phyloP scores from a whole-genome alignment of 192 early-diverging fungal genomes.

The Coemansia sp. region DNA sequence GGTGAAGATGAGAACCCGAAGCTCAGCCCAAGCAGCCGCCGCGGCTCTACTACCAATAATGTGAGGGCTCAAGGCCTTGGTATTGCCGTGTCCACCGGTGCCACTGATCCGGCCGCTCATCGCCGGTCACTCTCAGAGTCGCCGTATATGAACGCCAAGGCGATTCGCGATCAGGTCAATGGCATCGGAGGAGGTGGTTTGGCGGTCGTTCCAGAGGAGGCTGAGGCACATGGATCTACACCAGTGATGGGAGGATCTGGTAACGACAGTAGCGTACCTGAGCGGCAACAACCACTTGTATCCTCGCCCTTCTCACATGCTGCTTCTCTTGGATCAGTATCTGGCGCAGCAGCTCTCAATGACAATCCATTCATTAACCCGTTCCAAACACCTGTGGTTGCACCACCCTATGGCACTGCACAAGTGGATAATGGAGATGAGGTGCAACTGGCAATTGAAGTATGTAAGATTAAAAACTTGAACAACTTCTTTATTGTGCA shows the following conservation, averaged over 20 bases:
- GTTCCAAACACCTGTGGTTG: constrained; percentile 22
- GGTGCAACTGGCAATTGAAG: constrained; percentile 81
- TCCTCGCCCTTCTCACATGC: constrained; percentile 42
- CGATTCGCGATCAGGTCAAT: constrained; percentile 27
- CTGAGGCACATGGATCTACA: constrained; percentile 9
- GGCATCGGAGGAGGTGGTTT: constrained; percentile 20
- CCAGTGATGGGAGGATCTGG: background rate
- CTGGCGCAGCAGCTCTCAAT: background rate
- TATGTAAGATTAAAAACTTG: constrained; percentile 90
- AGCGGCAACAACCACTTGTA: constrained; percentile 3
- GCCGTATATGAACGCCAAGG: constrained; percentile 34
- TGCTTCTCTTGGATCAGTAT: constrained; percentile 29
- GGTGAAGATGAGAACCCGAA: background rate
- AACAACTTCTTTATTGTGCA: constrained; percentile 72
- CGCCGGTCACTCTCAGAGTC: constrained; percentile 50
- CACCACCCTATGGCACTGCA: constrained; percentile 39
- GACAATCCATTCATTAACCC: constrained; percentile 33
- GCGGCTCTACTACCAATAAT: constrained; percentile 21
- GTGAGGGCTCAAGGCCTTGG: constrained; percentile 19
- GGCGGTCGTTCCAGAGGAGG: constrained; percentile 39
- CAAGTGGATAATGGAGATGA: constrained; percentile 65
- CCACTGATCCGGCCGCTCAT: constrained; percentile 13
- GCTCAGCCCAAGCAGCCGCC: constrained; percentile 2
- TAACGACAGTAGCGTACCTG: too few relatives aligned
- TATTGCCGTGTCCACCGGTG: constrained; percentile 8